Base-by-base conservation (phyloP, 176 grass and related monocot genomes). In the Guadua angustifolia region DNA sequence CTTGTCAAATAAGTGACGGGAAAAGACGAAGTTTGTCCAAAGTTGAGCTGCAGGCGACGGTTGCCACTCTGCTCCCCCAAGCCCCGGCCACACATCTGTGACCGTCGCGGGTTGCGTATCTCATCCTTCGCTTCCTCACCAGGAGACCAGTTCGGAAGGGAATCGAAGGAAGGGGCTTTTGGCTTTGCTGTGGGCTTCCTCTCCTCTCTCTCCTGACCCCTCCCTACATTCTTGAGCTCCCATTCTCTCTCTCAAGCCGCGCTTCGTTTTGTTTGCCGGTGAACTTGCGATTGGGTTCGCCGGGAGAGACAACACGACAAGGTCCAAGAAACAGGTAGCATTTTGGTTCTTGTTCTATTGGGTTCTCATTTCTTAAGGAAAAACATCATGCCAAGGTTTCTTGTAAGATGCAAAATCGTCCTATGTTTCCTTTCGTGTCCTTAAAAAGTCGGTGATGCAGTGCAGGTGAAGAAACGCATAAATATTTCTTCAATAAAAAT, bases 271-370 rank as follows among this genome's bases (percentile, higher is more conserved):
- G 18, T 14, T 40, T 17, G 52, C 51, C 38, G 7, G 21, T 22
- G 36, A 42, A 42, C 36, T 17, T 36, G 24, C 40, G 36, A 43
- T n/a, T 77, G 35, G 39, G 36, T 17, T 77, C 36, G 18, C 21
- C 21, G 4, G 12, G 35, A 43, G 21, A 39, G 53, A 57, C 73
- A 2, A 29, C 29, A 3, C 16, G 2, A 55, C 18, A 58, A 24
- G 38, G 39, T 44, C 40, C 58, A 32, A 47, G 9, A 64, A 78
- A 47, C 76, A 79, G 76, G 76, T 78, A 78, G 22, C 75, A 45
- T 18, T 47, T 35, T 12, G 29, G 18, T 73, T 44, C 21, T 61
- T 1, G n/a, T 43, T 77, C 74, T 45, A 38, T 5, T 36, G 0
- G 11, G 12, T 75, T 59, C 6, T 59, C 52, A 12, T 40, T 75